Evolutionary conservation across 352 stramenopile species (phyloP).

Genomic region (Aphanomyces euteiches): DNA sequence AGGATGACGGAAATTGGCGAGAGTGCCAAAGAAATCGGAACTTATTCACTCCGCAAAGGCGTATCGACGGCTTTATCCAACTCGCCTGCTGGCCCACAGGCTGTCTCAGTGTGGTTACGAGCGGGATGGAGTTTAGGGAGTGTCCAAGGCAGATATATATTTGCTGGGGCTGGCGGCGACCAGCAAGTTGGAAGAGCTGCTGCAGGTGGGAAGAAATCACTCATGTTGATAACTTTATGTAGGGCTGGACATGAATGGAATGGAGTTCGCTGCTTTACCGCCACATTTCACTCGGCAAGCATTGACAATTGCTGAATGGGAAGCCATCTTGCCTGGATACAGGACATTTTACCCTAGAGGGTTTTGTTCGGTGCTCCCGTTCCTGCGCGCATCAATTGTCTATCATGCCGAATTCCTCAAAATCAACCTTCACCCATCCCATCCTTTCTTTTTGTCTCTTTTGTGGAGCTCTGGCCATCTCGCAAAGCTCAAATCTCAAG

Average conservation of each 20-base stretch:
- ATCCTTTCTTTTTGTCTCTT: slow-evolving; percentile 2
- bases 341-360: background rate
- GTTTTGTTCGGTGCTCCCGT: background rate
- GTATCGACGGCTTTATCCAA: too few species aligned
- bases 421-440: background rate
- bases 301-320: background rate
- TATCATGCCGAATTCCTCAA: background rate
- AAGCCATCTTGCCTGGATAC: slow-evolving; percentile 2
- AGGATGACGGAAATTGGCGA: too few species aligned
- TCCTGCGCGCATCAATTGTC: background rate
- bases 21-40: too few species aligned
- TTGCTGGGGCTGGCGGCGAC: too few species aligned
- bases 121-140: too few species aligned
- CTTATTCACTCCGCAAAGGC: too few species aligned
- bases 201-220: too few species aligned
- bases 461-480: background rate
- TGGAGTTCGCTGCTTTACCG: background rate
- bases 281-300: background rate
- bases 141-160: too few species aligned
- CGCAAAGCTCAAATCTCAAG: background rate
- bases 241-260: slow-evolving; percentile 8
- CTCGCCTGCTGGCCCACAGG: too few species aligned
- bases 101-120: too few species aligned
- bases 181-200: too few species aligned
- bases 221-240: too few species aligned